Evolutionary conservation across 2,329 filamentous ascomycete genomes (phyloP).

Genomic region (Alternaria tenuissima): DNA sequence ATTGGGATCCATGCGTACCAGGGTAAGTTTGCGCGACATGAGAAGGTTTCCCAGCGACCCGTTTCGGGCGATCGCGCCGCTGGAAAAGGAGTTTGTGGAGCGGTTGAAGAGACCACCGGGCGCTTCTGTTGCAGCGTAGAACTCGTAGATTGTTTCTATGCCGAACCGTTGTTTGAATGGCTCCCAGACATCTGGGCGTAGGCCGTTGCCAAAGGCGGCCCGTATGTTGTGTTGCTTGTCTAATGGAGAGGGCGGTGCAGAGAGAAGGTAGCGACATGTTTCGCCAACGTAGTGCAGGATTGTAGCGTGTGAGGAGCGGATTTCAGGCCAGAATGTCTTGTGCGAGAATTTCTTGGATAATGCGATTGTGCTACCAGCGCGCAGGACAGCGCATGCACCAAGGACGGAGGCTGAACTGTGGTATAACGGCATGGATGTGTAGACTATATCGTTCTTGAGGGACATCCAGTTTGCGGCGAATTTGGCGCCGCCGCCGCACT

Average conservation of each 20-base stretch:
- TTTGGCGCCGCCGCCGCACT: slow-evolving; percentile 29
- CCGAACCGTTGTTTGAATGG: slow-evolving; percentile 52
- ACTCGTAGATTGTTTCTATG: slow-evolving; percentile 49
- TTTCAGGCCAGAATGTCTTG: slow-evolving; percentile 51
- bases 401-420: slow-evolving; percentile 45
- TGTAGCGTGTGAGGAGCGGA: slow-evolving; percentile 46
- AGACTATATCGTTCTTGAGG: slow-evolving; percentile 43
- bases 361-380: slow-evolving; percentile 39
- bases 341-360: slow-evolving; percentile 46
- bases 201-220: slow-evolving; percentile 51
- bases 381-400: slow-evolving; percentile 38
- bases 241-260: slow-evolving; percentile 40
- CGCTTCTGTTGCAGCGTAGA: slow-evolving; percentile 59
- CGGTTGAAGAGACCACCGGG: slow-evolving; percentile 66
- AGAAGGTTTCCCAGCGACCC: slow-evolving; percentile 65
- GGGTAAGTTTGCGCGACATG: slow-evolving; percentile 62
- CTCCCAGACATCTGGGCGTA: slow-evolving; percentile 54
- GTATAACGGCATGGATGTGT: slow-evolving; percentile 53
- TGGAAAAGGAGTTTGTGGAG: slow-evolving; percentile 63
- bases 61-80: slow-evolving; percentile 74
- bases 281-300: slow-evolving; percentile 53
- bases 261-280: slow-evolving; percentile 50
- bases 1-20: slow-evolving; percentile 72
- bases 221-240: slow-evolving; percentile 46
- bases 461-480: slow-evolving; percentile 34